Base-by-base conservation (phyloP, 169 alveolate genomes). In the Plasmodium gallinaceum region DNA sequence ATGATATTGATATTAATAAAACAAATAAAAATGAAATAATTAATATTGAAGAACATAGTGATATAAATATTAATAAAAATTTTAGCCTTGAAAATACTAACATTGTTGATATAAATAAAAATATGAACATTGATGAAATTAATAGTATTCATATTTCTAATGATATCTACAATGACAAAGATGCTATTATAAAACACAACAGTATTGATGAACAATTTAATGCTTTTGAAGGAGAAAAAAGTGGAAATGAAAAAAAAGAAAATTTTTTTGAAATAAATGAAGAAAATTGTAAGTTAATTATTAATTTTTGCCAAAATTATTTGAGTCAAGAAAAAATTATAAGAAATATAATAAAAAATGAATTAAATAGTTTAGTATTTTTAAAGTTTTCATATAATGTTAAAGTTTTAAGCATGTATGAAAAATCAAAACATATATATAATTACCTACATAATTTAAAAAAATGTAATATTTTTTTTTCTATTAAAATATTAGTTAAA, bases 301-400 rank as follows among this genome's bases (percentile, higher is more conserved):
- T 18, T 24, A 26, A 24, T 8, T 66, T 80, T 48, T 65, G 80
- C 12, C 52, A 58, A 54, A 22, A 80, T 12, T 72, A 72, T 51
- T 10, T 80, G 43, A 54, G 43, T 52, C 20, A 51, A 7, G 60
- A 62, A 71, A 5, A 68, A 26, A 24, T 80, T 4, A 54, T 80
- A 39, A 68, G 52, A 42, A 52, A 10, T 14, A 24, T 68, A 32
- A 46, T 80, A 20, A 66, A 8, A 46, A 68, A 68, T 26, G 90
- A 80, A 80, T 42, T 80, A 18, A 80, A 54, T 42, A 71, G 85
- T 16, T 66, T 80, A 37, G 10, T 80, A 39, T 80, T 80, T 60
- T 24, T 80, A 6, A 57, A 60, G 1, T 57, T 80, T 54, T 57
- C 71, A 0, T 9, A 46, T 18, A 57, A 62, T n/a, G 42, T 10